Conservation (phyloP, 78 protist species). For the Emiliania huxleyi region DNA sequence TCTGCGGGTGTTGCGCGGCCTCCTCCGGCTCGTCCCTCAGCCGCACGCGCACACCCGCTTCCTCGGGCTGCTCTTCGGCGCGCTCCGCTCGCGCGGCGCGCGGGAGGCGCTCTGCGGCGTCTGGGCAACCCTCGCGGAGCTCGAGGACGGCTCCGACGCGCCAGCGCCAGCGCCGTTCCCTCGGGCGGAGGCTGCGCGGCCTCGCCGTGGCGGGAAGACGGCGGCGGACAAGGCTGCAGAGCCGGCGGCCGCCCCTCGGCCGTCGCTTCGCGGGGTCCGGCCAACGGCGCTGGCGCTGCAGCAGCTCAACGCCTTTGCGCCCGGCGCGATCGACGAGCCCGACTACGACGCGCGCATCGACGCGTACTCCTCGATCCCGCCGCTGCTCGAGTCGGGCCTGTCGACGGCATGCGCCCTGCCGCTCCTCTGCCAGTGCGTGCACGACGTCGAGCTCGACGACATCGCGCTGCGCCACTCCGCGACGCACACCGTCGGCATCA, state of each 20-base stretch:
- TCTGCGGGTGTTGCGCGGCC: background rate
- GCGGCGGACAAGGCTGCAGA: too few relatives aligned
- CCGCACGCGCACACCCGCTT: background rate
- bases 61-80: background rate
- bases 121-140: background rate
- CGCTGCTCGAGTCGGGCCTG: background rate
- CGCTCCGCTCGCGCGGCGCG: background rate
- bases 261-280: background rate
- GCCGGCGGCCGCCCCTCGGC: background rate
- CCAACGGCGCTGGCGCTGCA: background rate
- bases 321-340: background rate
- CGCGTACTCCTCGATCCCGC: background rate
- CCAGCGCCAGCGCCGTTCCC: background rate
- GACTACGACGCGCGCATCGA: background rate
- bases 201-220: background rate
- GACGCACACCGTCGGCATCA: background rate
- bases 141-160: background rate
- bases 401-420: background rate
- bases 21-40: background rate
- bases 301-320: background rate
- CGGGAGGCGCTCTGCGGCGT: background rate
- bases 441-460: slow-evolving; percentile 2
- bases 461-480: background rate
- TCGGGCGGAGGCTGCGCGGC: too few relatives aligned
- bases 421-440: background rate